Base-by-base conservation (phyloP, 371 early-diverging fungal species). In the Mucor ambiguus region DNA sequence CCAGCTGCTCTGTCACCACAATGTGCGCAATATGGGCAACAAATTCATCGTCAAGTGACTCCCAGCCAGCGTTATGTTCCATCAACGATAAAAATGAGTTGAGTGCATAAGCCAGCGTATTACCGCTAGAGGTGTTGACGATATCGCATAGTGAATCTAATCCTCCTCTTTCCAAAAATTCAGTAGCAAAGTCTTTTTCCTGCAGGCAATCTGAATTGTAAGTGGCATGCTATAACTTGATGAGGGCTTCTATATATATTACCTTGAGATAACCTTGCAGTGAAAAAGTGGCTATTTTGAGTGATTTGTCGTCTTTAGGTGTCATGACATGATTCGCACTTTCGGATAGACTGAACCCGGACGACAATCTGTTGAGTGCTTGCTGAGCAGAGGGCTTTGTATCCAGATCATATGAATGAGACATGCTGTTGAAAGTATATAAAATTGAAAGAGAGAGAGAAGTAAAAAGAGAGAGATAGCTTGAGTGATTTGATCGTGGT, bases 121-220 rank as follows among this genome's bases (percentile, higher is more conserved):
- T 92, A 22, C 91, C 90, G 54, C 73, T 80, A 1, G 83, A 70
- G 33, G 78, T 84, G 41, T 78, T 73, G 32, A 90, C 86, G 37
- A 87, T 81, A 41, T 87, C 84, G 66, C 89, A 87, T 22, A 92
- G 74, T 35, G 84, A 84, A 32, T 80, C 76, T 14, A 89, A 62
- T 3, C 92, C 92, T n/a, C 85, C 87, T 43, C 79, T 74, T 37
- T 80, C 76, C 35, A 89, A 70, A 62, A 91, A 91, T 68, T 89
- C 90, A 29, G 84, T 80, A n/a, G 86, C 86, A 80, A 91, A 91
- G n/a, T 91, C 90, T 12, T 81, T 78, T 70, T 90, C 90, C 90
- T 90, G 18, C 41, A 41, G 1, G 14, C 41, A 0, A 4, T 41
- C 18, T 7, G 16, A 54, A 22, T 1, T 33, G 35, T 35, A 35